phyloP scores from a whole-genome alignment of 257 asterid species.

The Forsythia viridissima region DNA sequence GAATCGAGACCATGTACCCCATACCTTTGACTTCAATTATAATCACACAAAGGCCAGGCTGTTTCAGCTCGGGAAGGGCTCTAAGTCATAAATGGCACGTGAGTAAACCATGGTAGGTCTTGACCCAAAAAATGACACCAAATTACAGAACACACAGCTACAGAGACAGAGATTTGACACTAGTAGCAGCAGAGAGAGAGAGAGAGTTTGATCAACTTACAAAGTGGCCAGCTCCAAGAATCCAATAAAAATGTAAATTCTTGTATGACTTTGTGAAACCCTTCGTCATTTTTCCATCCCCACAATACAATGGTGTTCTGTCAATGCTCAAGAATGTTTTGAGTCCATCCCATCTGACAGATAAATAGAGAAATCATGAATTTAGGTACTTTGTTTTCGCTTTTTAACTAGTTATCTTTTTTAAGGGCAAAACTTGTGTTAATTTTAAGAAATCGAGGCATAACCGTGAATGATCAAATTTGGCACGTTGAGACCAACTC shows the following conservation, averaged over 20 bases:
- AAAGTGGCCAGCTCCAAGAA: conserved; percentile 98
- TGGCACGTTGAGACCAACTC: too few species aligned
- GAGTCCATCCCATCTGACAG: conserved; percentile 81
- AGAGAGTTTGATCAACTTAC: conserved; percentile 46
- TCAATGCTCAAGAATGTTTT: conserved; percentile 53
- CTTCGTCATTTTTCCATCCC: conserved; percentile 44
- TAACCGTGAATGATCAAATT: too few species aligned
- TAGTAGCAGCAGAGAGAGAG: neutral
- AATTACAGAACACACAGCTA: neutral
- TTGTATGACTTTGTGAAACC: conserved; percentile 72
- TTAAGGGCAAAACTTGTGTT: too few species aligned
- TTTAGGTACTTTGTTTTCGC: neutral
- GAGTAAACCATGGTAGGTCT: neutral
- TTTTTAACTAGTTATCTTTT: too few species aligned
- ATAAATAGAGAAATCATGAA: neutral
- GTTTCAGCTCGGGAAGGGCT: neutral
- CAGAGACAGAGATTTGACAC: neutral
- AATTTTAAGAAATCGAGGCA: too few species aligned
- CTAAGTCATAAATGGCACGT: neutral
- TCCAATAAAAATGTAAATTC: conserved; percentile 82
- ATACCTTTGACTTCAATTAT: neutral
- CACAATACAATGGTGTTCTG: conserved; percentile 69
- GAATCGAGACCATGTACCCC: neutral
- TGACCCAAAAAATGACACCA: neutral
- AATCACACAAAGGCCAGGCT: neutral